Percentiles rank a stretch among this genome's conserved stretches.
Evolutionary conservation across 129 eudicot species (phyloP).

Genomic region (Escallonia herrerae): DNA sequence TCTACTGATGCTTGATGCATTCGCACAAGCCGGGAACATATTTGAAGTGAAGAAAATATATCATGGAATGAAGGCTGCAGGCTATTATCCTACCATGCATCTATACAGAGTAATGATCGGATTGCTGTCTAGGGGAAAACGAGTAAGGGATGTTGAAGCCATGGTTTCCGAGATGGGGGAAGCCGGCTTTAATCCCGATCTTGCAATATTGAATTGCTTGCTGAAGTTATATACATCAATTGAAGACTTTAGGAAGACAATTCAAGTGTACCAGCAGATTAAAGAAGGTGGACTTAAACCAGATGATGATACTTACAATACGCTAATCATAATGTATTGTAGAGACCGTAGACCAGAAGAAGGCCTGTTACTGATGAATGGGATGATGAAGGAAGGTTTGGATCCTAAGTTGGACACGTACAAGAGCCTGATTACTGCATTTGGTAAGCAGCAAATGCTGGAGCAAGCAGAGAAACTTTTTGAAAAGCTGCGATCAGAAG

Average conservation of each 20-base stretch:
- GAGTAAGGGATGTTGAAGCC: slow-evolving; percentile 81
- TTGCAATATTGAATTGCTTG: slow-evolving; percentile 59
- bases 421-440: slow-evolving; percentile 80
- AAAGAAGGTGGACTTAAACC: slow-evolving; percentile 64
- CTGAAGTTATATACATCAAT: slow-evolving; percentile 62
- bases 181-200: slow-evolving; percentile 82
- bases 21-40: slow-evolving; percentile 66
- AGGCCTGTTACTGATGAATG: slow-evolving; percentile 53
- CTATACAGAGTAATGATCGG: slow-evolving; percentile 79
- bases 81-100: slow-evolving; percentile 92
- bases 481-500: slow-evolving; percentile 49
- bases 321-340: slow-evolving; percentile 84
- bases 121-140: slow-evolving; percentile 58
- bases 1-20: slow-evolving; percentile 88
- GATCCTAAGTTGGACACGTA: slow-evolving; percentile 63
- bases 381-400: slow-evolving; percentile 64
- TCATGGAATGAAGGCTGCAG: slow-evolving; percentile 89
- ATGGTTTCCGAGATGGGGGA: slow-evolving; percentile 87
- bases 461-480: slow-evolving; percentile 81
- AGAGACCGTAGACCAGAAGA: slow-evolving; percentile 83
- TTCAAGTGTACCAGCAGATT: slow-evolving; percentile 57
- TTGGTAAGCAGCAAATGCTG: slow-evolving; percentile 59
- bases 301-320: slow-evolving; percentile 75
- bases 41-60: slow-evolving; percentile 94
- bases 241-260: slow-evolving; percentile 72